A percentile compares a stretch with the other conserved stretches of the same genome.
phyloP scores from a whole-genome alignment of 2,329 filamentous ascomycete species.

The Ophiosphaerella herpotricha region DNA sequence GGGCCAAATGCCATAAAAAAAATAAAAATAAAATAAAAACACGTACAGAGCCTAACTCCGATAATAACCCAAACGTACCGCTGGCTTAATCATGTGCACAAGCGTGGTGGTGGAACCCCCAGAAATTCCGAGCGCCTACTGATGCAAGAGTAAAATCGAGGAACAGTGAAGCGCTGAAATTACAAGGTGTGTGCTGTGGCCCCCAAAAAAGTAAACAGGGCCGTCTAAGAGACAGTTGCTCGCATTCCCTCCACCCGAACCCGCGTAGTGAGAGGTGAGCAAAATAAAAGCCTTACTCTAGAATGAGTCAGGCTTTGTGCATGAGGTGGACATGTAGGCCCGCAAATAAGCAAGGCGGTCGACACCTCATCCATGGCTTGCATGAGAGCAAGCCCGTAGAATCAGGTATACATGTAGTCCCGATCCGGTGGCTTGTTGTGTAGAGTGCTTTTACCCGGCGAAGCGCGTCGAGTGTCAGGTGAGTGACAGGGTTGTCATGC shows the following conservation, averaged over 20 bases:
- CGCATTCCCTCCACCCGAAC: slow-evolving; percentile 42
- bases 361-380: slow-evolving; percentile 15
- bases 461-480: slow-evolving; percentile 22
- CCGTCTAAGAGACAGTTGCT: slow-evolving; percentile 27
- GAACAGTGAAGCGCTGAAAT: slow-evolving; percentile 38
- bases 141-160: slow-evolving; percentile 37
- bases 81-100: slow-evolving; percentile 13
- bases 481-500: slow-evolving; percentile 30
- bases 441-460: slow-evolving; percentile 26
- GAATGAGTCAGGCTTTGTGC: slow-evolving; percentile 33
- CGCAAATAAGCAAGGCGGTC: slow-evolving; percentile 18
- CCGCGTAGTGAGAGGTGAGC: slow-evolving; percentile 36
- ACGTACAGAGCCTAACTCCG: slow-evolving; percentile 15
- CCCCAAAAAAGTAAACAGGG: slow-evolving; percentile 24
- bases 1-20: slow-evolving; percentile 25
- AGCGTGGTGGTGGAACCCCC: slow-evolving; percentile 5
- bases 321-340: slow-evolving; percentile 14
- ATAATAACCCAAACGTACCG: slow-evolving; percentile 14
- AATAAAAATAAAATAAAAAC: no score
- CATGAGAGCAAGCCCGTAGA: slow-evolving; percentile 18
- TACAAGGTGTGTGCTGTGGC: slow-evolving; percentile 35
- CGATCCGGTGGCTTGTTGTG: slow-evolving; percentile 21
- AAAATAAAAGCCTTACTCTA: slow-evolving; percentile 27
- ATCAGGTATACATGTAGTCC: slow-evolving; percentile 11
- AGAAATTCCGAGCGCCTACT: slow-evolving; percentile 35